phyloP scores from a whole-genome alignment of 495 filamentous ascomycete genomes.

The Cudoniella acicularis region DNA sequence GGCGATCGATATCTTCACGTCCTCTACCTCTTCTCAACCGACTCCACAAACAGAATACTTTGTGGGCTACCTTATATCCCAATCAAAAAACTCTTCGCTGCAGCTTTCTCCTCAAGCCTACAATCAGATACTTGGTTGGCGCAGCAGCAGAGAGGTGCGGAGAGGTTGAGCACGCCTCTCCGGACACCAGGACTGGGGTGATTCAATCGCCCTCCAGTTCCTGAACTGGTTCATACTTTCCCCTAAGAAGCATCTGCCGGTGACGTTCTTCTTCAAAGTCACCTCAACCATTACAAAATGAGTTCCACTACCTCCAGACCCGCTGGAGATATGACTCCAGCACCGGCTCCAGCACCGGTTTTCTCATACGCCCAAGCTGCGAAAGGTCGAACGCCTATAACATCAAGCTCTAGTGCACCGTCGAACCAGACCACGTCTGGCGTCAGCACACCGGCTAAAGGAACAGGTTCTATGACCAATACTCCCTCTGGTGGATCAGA shows the following conservation, averaged over 20 bases:
- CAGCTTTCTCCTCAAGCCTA: background rate
- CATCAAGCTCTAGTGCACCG: constrained; percentile 17
- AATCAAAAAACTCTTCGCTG: background rate
- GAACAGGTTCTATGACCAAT: constrained; percentile 11
- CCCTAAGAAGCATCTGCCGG: too few relatives aligned
- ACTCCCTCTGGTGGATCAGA: constrained; percentile 24
- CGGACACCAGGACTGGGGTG: constrained; percentile 29
- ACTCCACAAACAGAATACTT: background rate
- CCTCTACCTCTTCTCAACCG: background rate
- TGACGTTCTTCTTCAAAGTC: too few relatives aligned
- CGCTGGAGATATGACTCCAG: constrained; percentile 10
- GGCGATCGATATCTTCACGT: background rate
- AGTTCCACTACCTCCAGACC: constrained; percentile 21
- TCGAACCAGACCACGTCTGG: constrained; percentile 29
- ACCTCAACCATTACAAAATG: constrained; percentile 13
- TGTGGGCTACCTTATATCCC: background rate
- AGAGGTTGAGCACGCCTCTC: constrained; percentile 34
- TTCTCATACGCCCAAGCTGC: constrained; percentile 98
- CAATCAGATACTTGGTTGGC: constrained; percentile 6
- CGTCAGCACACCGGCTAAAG: constrained; percentile 31
- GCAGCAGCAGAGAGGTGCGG: constrained; percentile 24
- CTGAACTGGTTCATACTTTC: constrained; percentile 4
- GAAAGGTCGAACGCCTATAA: constrained; percentile 58
- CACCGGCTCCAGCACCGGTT: constrained; percentile 26
- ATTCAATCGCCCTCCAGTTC: constrained; percentile 11